phyloP scores from a whole-genome alignment of 2,329 filamentous ascomycete genomes.

The Rhynchosporium graminicola region DNA sequence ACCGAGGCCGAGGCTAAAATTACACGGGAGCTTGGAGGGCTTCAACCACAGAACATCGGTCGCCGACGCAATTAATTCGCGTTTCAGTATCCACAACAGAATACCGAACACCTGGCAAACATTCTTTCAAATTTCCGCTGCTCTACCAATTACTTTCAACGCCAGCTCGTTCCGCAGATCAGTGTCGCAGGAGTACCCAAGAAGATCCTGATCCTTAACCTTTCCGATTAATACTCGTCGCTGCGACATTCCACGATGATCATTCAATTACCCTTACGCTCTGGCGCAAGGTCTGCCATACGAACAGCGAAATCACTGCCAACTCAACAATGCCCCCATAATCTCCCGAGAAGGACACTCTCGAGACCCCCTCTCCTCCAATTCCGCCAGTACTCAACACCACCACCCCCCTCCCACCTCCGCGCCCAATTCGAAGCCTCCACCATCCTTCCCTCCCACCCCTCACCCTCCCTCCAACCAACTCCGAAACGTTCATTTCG shows the following conservation, averaged over 20 bases:
- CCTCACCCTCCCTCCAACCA: conserved; percentile 11
- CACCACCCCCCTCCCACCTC: conserved; percentile 26
- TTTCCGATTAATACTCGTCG: neutral
- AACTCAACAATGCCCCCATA: conserved; percentile 7
- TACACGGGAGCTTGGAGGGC: neutral
- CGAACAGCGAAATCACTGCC: conserved; percentile 5
- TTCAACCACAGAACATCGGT: neutral
- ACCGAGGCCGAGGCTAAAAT: neutral
- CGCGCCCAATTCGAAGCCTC: conserved; percentile 34
- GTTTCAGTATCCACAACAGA: neutral
- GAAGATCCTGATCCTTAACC: neutral
- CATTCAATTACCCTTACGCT: conserved; percentile 21
- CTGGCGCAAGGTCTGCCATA: conserved; percentile 1
- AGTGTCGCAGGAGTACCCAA: neutral
- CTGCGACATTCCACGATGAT: conserved; percentile 43
- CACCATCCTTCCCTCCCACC: conserved; percentile 16
- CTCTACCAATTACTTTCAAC: too few relatives aligned
- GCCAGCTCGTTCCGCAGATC: neutral
- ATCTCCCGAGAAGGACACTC: neutral
- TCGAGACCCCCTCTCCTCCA: neutral
- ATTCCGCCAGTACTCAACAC: conserved; percentile 23
- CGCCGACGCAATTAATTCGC: neutral
- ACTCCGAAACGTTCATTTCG: conserved; percentile 35
- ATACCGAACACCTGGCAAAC: neutral
- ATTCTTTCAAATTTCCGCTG: neutral